Conservation (phyloP, 495 filamentous ascomycete genomes). For the Penicillium turbatum region DNA sequence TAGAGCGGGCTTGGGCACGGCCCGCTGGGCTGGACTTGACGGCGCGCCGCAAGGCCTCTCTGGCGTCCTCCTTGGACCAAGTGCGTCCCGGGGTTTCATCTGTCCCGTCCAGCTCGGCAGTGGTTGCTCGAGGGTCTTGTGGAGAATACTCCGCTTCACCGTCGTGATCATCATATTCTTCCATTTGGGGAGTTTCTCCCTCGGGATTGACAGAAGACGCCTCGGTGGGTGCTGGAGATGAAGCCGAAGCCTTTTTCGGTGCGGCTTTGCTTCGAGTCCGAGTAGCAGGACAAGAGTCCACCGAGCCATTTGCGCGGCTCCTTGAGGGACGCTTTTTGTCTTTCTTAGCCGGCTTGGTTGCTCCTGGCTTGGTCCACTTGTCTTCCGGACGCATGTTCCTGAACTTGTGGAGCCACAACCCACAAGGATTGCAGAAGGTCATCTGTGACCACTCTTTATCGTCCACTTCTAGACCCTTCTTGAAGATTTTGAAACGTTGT, state of each 20-base stretch:
- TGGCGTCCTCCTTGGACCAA: slow-evolving; percentile 51
- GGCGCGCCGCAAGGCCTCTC: slow-evolving; percentile 55
- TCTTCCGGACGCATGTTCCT: slow-evolving; percentile 77
- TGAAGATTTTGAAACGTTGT: slow-evolving; percentile 64
- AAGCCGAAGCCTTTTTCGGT: slow-evolving; percentile 28
- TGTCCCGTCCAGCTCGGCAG: slow-evolving; percentile 35
- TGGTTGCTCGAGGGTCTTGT: slow-evolving; percentile 40
- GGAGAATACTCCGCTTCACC: slow-evolving; percentile 14
- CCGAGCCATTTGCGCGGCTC: slow-evolving; percentile 30
- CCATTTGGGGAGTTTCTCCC: slow-evolving; percentile 33
- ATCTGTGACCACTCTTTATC: slow-evolving; percentile 64
- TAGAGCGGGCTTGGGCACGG: slow-evolving; percentile 58
- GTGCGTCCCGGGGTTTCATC: slow-evolving; percentile 26
- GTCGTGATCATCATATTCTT: slow-evolving; percentile 26
- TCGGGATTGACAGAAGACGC: slow-evolving; percentile 40
- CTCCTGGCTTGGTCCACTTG: slow-evolving; percentile 63
- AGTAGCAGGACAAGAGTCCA: slow-evolving; percentile 26
- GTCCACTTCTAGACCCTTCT: slow-evolving; percentile 63
- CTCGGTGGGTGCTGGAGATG: slow-evolving; percentile 42
- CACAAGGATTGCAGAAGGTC: slow-evolving; percentile 91
- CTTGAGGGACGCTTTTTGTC: slow-evolving; percentile 43
- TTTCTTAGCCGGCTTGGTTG: slow-evolving; percentile 30
- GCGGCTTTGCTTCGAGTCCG: slow-evolving; percentile 32
- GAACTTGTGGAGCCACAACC: slow-evolving; percentile 87
- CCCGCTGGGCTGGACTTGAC: slow-evolving; percentile 70